Base-by-base conservation (phyloP, 345 rosid species). In the Linum tenue region DNA sequence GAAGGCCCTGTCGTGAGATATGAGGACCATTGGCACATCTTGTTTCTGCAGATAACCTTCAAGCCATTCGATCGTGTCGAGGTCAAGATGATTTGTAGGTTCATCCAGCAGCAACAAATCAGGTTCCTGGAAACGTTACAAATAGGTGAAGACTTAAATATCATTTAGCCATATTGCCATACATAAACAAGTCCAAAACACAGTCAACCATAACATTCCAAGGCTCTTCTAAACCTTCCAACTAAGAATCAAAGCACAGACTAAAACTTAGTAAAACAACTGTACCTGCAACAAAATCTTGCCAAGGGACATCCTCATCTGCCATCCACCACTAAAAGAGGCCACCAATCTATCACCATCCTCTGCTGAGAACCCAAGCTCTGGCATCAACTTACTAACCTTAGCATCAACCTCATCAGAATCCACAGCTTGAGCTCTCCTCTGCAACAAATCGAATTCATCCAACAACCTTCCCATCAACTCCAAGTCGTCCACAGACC, bases 231-330 rank as follows among this genome's bases (percentile, higher is more conserved):
- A 22, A 22, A 22, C 42, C 40, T 39, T 56, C 17, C 31, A 22
- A 22, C 31, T 22, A 22, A 22, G 31, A 22, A 22, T 22, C 0
- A 57, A n/a, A 57, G 15, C 60, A 57, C 17, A 14, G 10, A 57
- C 35, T 17, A 22, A 22, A 22, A 22, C 31, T 22, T 22, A 22
- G 55, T 55, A 17, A 40, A 41, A 10, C 39, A 64, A 53, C 5
- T 60, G 51, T 80, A 90, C 98, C 98, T 92, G 97, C 76, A 92
- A 78, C 77, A 92, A 75, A 67, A 92, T 92, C 86, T 92, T 92
- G 64, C 98, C 98, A 60, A 92, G 94, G 9, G 96, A 90, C 85
- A 92, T 92, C 78, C 98, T 87, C 98, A 92, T 92, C 78, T 92
- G 97, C 98, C 98, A 92, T 5, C 98, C 98, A 65, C 98, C 77